Conservation (phyloP, 2,329 filamentous ascomycete species). For the Amylocarpus encephaloides region DNA sequence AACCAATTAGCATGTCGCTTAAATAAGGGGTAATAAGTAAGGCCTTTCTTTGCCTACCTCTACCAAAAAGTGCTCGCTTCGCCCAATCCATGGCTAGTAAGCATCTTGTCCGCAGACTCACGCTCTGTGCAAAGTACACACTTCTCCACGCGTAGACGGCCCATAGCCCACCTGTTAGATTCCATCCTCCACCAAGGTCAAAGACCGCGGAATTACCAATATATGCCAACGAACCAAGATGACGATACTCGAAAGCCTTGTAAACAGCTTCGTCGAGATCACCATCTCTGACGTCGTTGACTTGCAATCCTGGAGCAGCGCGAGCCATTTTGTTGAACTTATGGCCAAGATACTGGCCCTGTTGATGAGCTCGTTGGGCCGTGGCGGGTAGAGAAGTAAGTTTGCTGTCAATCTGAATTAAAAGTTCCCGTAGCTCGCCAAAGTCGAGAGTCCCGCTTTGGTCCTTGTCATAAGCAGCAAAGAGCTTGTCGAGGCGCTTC, state of each 20-base stretch:
- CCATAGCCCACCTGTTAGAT: constrained; percentile 73
- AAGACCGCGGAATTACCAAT: constrained; percentile 96
- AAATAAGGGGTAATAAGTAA: neutral
- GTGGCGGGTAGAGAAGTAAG: constrained; percentile 92
- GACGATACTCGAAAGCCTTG: constrained; percentile 89
- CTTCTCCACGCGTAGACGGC: constrained; percentile 95
- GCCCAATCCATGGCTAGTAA: constrained; percentile 97
- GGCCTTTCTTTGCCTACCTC: constrained; percentile 61
- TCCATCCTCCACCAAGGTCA: constrained; percentile 74
- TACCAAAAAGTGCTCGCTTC: constrained; percentile 91
- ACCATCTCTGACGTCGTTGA: constrained; percentile 80
- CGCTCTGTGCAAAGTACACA: constrained; percentile 95
- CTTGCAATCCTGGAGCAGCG: constrained; percentile 63
- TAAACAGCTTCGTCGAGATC: constrained; percentile 90
- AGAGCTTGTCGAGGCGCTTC: constrained; percentile 82
- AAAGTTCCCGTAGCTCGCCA: constrained; percentile 78
- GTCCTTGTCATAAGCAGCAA: constrained; percentile 87
- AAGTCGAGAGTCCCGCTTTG: constrained; percentile 91
- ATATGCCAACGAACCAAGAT: constrained; percentile 88
- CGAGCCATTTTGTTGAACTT: constrained; percentile 92
- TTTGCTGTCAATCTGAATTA: constrained; percentile 89
- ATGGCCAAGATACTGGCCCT: constrained; percentile 83
- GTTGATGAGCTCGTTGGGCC: constrained; percentile 92
- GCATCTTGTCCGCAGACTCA: constrained; percentile 82
- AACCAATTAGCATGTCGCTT: neutral